Evolutionary conservation across 495 filamentous ascomycete species (phyloP).

Genomic region (Geoglossum glabrum): DNA sequence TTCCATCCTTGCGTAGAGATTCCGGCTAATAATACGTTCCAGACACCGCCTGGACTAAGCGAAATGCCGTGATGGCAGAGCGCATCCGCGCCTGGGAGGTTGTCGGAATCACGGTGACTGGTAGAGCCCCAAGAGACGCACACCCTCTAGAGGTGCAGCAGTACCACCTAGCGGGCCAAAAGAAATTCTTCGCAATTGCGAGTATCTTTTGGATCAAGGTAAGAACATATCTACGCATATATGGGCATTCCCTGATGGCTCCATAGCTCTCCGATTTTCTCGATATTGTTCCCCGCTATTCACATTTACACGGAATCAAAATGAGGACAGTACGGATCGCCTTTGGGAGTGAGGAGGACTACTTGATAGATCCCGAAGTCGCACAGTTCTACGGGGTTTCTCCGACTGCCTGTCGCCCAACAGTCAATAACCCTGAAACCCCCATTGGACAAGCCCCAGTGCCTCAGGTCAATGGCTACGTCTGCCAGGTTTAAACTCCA

Average conservation of each 20-base stretch:
- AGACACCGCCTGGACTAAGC: conserved; percentile 51
- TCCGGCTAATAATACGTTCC: background rate
- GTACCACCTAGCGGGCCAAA: background rate
- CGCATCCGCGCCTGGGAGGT: background rate
- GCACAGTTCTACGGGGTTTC: background rate
- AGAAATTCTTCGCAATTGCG: conserved; percentile 24
- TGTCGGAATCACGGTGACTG: conserved; percentile 24
- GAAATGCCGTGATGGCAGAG: conserved; percentile 25
- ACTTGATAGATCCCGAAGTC: background rate
- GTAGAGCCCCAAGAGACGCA: conserved; percentile 2
- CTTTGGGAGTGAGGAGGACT: background rate
- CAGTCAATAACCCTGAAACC: background rate
- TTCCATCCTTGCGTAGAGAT: background rate
- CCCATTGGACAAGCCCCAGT: background rate
- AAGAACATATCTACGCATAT: conserved; percentile 5
- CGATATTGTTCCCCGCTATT: conserved; percentile 1
- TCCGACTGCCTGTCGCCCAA: background rate
- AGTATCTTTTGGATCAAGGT: conserved; percentile 66
- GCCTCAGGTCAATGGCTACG: background rate
- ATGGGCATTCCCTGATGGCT: background rate
- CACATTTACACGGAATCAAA: conserved; percentile 1
- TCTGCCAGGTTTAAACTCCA: background rate
- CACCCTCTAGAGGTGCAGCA: background rate
- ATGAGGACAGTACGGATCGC: background rate
- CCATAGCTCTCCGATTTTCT: conserved; percentile 7